A percentile compares a stretch with the other conserved stretches of the same genome.
phyloP scores from a whole-genome alignment of 495 filamentous ascomycete genomes.

The Astrothelium subdiscretum region DNA sequence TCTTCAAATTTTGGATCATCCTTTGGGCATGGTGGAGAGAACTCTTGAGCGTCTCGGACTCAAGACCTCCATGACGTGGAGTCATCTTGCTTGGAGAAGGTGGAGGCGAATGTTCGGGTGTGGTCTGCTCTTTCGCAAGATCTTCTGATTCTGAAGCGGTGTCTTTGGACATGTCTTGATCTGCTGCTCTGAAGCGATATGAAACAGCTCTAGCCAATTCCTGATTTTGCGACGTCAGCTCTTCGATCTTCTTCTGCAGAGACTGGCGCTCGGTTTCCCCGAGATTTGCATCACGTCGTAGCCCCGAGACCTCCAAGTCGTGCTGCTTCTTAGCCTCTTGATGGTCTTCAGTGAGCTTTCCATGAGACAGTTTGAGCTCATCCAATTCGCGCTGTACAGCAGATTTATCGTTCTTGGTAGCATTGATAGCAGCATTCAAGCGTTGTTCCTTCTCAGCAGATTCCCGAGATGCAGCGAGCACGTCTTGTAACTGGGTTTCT shows the following conservation, averaged over 20 bases:
- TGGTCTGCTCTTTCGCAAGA: conserved; percentile 53
- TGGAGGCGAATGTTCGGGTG: conserved; percentile 83
- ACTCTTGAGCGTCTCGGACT: conserved; percentile 88
- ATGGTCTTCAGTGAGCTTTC: conserved; percentile 73
- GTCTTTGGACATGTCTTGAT: conserved; percentile 41
- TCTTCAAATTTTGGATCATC: conserved; percentile 90
- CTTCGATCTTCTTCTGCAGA: conserved; percentile 72
- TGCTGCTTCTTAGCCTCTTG: conserved; percentile 62
- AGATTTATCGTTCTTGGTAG: conserved; percentile 62
- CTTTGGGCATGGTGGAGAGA: conserved; percentile 88
- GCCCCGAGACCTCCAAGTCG: conserved; percentile 70
- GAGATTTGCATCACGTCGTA: conserved; percentile 61
- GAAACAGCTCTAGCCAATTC: conserved; percentile 73
- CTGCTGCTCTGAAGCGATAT: conserved; percentile 56
- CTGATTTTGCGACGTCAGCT: conserved; percentile 74
- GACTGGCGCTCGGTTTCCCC: conserved; percentile 61
- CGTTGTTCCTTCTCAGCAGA: conserved; percentile 67
- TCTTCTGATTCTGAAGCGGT: conserved; percentile 51
- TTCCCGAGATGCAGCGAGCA: conserved; percentile 56
- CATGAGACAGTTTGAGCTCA: conserved; percentile 65
- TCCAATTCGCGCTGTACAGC: conserved; percentile 71
- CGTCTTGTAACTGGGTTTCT: conserved; percentile 77
- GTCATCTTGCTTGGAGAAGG: conserved; percentile 83
- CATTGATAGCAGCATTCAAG: conserved; percentile 56
- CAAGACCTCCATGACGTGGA: conserved; percentile 76